Base-by-base conservation (phyloP, 2,329 filamentous ascomycete species). In the Zopfia rhizophila region DNA sequence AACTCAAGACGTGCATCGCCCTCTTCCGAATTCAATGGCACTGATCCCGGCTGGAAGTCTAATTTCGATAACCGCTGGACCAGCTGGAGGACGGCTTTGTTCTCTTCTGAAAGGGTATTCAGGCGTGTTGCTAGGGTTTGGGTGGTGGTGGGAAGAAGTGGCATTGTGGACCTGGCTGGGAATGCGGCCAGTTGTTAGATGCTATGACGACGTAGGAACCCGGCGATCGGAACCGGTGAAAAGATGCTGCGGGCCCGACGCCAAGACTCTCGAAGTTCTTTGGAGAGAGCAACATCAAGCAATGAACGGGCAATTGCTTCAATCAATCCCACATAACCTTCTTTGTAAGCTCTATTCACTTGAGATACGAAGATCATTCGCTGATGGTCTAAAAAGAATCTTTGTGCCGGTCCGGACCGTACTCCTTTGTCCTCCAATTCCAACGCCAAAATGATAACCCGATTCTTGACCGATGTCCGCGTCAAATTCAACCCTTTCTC, bases 401-500 rank as follows among this genome's bases (percentile, higher is more conserved):
- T n/a, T n/a, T n/a, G n/a, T n/a, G n/a, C n/a, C n/a, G n/a, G n/a
- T n/a, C n/a, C n/a, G n/a, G n/a, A n/a, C n/a, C n/a, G n/a, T n/a
- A n/a, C n/a, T n/a, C n/a, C n/a, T n/a, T n/a, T n/a, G n/a, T n/a
- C 32, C 36, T 27, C 13, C 19, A n/a, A 11, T 21, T 21, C 38
- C 19, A 23, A 28, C 51, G 29, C 63, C 69, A 70, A 66, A 63
- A 94, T 94, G 90, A 90, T 94, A 51, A 93, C 89, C 48, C 86
- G 87, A 69, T 94, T 90, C 78, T 83, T 95, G 72, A 93, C 91
- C 71, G 85, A 91, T 70, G 86, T 97, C 63, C 85, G 82, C 64
- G 88, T 91, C 56, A 85, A 85, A 70, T 97, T 97, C 85, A 96
- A 96, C 75, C 93, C 94, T 27, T 97, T 97, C 82, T 88, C 86